These are phyloP conservation scores for Passalora sequoiae DNA, from an alignment of 2,329 filamentous ascomycete genomes.

Conservation along the genomic window DNA sequence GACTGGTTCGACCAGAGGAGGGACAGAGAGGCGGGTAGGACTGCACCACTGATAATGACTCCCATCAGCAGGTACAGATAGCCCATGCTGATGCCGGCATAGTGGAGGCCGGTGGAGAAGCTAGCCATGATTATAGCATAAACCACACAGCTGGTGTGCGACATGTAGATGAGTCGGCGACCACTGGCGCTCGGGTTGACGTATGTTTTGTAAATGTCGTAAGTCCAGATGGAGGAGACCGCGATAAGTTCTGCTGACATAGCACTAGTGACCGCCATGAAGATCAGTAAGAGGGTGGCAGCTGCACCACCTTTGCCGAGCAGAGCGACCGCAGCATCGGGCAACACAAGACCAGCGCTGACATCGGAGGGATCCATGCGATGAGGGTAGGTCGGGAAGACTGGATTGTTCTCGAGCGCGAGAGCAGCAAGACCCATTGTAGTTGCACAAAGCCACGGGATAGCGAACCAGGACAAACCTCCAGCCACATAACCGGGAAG, in stretches of 20 bases:
- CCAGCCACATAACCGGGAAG: slow-evolving; percentile 85
- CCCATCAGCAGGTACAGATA: slow-evolving; percentile 90
- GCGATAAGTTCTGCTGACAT: slow-evolving; percentile 80
- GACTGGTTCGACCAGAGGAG: slow-evolving; percentile 78
- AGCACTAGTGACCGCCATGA: slow-evolving; percentile 85
- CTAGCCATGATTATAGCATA: slow-evolving; percentile 74
- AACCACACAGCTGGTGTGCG: slow-evolving; percentile 64
- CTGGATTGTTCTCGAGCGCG: slow-evolving; percentile 67
- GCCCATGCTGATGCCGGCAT: slow-evolving; percentile 68
- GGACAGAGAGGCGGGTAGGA: slow-evolving; percentile 70
- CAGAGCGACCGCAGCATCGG: slow-evolving; percentile 76
- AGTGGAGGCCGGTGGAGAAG: slow-evolving; percentile 66
- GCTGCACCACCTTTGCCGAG: slow-evolving; percentile 76
- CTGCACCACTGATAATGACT: slow-evolving; percentile 75
- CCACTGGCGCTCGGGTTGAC: slow-evolving; percentile 73
- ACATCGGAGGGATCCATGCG: slow-evolving; percentile 71
- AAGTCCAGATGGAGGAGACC: slow-evolving; percentile 81
- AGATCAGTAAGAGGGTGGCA: slow-evolving; percentile 72
- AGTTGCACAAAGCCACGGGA: slow-evolving; percentile 83
- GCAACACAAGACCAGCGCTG: slow-evolving; percentile 75
- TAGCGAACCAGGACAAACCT: slow-evolving; percentile 85
- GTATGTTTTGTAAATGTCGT: slow-evolving; percentile 84
- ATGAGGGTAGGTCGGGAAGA: slow-evolving; percentile 66
- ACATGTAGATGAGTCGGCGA: slow-evolving; percentile 72
- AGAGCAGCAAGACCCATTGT: slow-evolving; percentile 81